These are phyloP conservation scores for Hibiscus tridactylites DNA, from an alignment of 345 rosid species.

Conservation along the genomic window DNA sequence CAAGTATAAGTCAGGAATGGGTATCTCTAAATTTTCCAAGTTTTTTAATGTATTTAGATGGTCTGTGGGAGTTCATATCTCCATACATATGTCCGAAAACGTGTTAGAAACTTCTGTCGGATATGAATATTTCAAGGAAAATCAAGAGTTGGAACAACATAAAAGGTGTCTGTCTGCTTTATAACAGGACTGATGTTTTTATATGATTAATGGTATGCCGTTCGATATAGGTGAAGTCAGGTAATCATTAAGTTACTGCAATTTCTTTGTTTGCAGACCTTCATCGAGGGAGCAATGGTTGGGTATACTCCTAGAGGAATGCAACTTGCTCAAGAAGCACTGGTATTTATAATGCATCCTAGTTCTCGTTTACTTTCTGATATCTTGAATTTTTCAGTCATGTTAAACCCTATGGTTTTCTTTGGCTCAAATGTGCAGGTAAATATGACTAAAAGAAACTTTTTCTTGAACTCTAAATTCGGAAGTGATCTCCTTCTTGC, in stretches of 20 bases:
- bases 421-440: slow-evolving; percentile 33
- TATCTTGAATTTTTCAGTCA: not conserved
- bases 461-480: slow-evolving; percentile 42
- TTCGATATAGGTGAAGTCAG: not conserved
- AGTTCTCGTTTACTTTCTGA: not conserved
- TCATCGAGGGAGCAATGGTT: slow-evolving; percentile 81
- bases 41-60: not conserved
- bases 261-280: slow-evolving; percentile 44
- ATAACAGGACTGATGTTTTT: not conserved
- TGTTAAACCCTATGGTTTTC: slow-evolving; percentile 4
- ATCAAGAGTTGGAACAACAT: not conserved
- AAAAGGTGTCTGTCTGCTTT: not conserved
- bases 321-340: slow-evolving; percentile 76
- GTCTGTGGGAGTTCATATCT: not conserved
- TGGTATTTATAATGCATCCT: slow-evolving; percentile 38
- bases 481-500: slow-evolving; percentile 72
- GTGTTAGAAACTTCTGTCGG: not conserved
- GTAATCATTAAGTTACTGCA: not conserved
- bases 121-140: not conserved
- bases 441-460: slow-evolving; percentile 47
- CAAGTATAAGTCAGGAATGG: not conserved
- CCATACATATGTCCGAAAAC: not conserved
- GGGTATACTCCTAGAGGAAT: slow-evolving; percentile 78
- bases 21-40: not conserved
- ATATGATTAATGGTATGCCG: not conserved